Conservation (phyloP, 495 filamentous ascomycete species). For the Hypoxylon fuscum region DNA sequence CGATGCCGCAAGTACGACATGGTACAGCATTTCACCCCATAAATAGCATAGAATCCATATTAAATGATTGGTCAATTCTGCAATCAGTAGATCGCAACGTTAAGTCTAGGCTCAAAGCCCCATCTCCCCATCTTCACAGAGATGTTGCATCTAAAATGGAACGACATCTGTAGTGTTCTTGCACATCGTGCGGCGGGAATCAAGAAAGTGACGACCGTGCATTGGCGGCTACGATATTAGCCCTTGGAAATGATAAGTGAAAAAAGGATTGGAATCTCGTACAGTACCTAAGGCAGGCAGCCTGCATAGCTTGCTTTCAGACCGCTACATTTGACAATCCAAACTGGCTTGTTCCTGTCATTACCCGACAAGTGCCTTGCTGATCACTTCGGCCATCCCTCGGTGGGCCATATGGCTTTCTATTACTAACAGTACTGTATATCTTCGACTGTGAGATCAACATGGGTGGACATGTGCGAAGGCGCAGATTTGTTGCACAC, state of each 20-base stretch:
- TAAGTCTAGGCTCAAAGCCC: conserved; percentile 28
- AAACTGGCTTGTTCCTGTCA: background rate
- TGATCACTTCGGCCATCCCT: conserved; percentile 34
- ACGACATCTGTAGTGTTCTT: conserved; percentile 16
- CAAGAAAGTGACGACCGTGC: conserved; percentile 27
- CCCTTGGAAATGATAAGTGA: conserved; percentile 6
- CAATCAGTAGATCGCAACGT: conserved; percentile 31
- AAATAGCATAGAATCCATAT: conserved; percentile 27
- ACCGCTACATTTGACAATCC: background rate
- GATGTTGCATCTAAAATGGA: conserved; percentile 29
- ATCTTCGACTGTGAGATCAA: conserved; percentile 22
- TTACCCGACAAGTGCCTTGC: conserved; percentile 21
- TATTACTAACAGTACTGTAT: conserved; percentile 6
- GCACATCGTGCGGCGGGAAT: conserved; percentile 19
- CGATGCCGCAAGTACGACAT: conserved; percentile 40
- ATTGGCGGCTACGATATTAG: conserved; percentile 18
- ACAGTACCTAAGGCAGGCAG: conserved; percentile 3
- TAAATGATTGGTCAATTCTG: conserved; percentile 32
- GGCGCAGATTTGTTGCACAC: too few relatives aligned
- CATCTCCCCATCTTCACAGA: conserved; percentile 4
- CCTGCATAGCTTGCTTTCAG: conserved; percentile 9
- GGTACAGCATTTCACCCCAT: conserved; percentile 20
- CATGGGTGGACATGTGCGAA: too few relatives aligned
- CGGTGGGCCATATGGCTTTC: conserved; percentile 21
- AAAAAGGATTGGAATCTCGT: conserved; percentile 8